phyloP scores from a whole-genome alignment of 139 green algal species.

The Tetradesmus obliquus region DNA sequence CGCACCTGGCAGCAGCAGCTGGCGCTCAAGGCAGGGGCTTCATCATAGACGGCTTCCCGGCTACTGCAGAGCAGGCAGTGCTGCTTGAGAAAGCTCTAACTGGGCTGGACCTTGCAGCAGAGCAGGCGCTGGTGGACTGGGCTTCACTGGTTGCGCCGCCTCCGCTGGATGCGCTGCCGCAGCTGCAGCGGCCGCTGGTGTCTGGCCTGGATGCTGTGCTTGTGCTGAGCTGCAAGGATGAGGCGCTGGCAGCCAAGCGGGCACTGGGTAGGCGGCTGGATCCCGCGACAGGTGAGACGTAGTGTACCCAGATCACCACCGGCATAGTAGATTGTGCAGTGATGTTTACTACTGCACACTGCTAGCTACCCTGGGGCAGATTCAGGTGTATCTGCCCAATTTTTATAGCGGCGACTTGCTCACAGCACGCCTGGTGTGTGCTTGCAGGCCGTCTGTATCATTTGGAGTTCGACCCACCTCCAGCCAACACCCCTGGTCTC shows the following conservation, averaged over 20 bases:
- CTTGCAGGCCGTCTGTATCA: constrained; percentile 75
- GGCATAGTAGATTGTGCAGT: too few relatives aligned
- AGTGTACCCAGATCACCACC: too few relatives aligned
- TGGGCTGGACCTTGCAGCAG: constrained; percentile 75
- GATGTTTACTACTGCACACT: too few relatives aligned
- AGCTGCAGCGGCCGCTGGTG: constrained; percentile 55
- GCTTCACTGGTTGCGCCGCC: constrained; percentile 72
- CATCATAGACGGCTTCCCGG: constrained; percentile 82
- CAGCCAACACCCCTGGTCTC: constrained; percentile 69
- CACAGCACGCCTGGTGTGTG: neutral
- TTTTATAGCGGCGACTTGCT: constrained; percentile 48
- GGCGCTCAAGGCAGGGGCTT: constrained; percentile 62
- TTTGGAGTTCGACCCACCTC: constrained; percentile 78
- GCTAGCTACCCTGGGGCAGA: neutral
- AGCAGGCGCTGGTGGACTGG: constrained; percentile 53
- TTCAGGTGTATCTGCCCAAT: neutral
- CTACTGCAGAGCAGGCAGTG: constrained; percentile 63
- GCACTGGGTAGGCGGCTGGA: constrained; percentile 62
- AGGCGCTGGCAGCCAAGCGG: constrained; percentile 50
- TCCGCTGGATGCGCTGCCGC: constrained; percentile 54
- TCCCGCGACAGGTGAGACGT: constrained; percentile 49
- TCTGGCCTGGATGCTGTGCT: constrained; percentile 81
- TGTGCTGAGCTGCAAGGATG: constrained; percentile 54
- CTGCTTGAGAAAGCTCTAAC: constrained; percentile 83
- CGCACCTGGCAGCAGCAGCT: neutral